A percentile compares a stretch with the other conserved stretches of the same genome.
These are phyloP conservation scores for Populus trichocarpa DNA, from an alignment of 441 rosid species.

Conservation along the genomic window DNA sequence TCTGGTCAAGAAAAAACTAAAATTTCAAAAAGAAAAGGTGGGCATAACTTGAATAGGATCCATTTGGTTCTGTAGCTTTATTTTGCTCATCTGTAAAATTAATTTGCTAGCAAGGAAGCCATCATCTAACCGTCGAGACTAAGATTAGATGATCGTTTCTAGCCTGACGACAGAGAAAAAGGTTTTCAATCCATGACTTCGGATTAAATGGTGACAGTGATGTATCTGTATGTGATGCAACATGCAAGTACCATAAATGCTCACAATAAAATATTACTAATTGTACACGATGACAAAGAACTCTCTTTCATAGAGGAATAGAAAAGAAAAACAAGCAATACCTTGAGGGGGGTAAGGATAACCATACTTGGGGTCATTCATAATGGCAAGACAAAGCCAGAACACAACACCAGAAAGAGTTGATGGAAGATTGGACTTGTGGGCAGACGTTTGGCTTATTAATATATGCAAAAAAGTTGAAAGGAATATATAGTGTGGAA, in stretches of 20 bases:
- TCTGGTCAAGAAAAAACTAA: not conserved
- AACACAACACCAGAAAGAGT: not conserved
- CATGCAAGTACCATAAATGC: not conserved
- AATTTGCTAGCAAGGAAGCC: not conserved
- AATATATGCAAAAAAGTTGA: not conserved
- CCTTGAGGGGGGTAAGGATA: constrained; percentile 60
- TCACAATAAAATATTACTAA: not conserved
- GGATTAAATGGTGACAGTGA: not conserved
- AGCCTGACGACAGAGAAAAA: not conserved
- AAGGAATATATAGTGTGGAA: constrained; percentile 14
- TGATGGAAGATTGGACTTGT: not conserved
- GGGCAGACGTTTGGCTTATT: not conserved
- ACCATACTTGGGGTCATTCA: constrained; percentile 54
- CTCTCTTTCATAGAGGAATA: not conserved
- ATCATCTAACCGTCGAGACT: not conserved
- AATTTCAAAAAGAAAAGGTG: not conserved
- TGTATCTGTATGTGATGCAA: not conserved
- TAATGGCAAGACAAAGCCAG: constrained; percentile 1
- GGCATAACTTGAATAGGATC: not conserved
- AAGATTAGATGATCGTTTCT: not conserved
- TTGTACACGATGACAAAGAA: not conserved
- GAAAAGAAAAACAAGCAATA: not conserved
- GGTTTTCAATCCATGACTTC: not conserved
- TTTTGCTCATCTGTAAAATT: not conserved
- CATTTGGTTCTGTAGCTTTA: not conserved